Evolutionary conservation across 2,329 filamentous ascomycete genomes (phyloP).

Genomic region (Fusarium heterosporum): DNA sequence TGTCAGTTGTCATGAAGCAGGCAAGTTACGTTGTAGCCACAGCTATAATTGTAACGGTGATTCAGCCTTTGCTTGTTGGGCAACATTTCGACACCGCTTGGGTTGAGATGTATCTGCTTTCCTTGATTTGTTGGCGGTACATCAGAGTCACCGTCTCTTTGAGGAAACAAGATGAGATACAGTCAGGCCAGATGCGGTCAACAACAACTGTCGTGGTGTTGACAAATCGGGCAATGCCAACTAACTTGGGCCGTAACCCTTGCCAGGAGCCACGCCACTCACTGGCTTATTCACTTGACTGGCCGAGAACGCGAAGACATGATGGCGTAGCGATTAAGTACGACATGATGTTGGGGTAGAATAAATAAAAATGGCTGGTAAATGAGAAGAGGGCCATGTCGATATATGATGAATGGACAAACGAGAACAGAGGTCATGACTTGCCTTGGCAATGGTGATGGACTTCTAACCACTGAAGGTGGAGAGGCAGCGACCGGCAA

Average conservation of each 20-base stretch:
- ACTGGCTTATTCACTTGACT: slow-evolving; percentile 39
- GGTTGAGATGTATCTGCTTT: not conserved
- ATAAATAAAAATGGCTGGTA: not conserved
- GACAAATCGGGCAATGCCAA: slow-evolving; percentile 46
- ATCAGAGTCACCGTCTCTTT: slow-evolving; percentile 30
- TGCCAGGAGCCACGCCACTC: slow-evolving; percentile 44
- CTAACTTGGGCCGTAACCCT: slow-evolving; percentile 40
- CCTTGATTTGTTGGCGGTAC: slow-evolving; percentile 14
- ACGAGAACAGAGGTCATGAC: slow-evolving; percentile 1
- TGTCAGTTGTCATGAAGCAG: slow-evolving; percentile 7
- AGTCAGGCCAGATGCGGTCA: slow-evolving; percentile 43
- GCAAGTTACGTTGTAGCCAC: not conserved
- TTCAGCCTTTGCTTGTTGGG: slow-evolving; percentile 24
- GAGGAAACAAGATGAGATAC: slow-evolving; percentile 34
- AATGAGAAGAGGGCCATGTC: not conserved
- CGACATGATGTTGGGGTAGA: slow-evolving; percentile 6
- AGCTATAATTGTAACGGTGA: slow-evolving; percentile 17
- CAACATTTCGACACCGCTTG: slow-evolving; percentile 33
- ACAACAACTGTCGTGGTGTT: slow-evolving; percentile 33
- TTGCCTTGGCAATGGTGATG: slow-evolving; percentile 39
- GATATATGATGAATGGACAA: not conserved
- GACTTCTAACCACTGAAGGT: slow-evolving; percentile 1
- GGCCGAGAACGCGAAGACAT: slow-evolving; percentile 33
- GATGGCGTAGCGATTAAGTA: slow-evolving; percentile 24
- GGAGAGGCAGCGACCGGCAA: slow-evolving; percentile 11